Evolutionary conservation across 108 stramenopile genomes (phyloP).

Genomic region (Cylindrotheca closterium): DNA sequence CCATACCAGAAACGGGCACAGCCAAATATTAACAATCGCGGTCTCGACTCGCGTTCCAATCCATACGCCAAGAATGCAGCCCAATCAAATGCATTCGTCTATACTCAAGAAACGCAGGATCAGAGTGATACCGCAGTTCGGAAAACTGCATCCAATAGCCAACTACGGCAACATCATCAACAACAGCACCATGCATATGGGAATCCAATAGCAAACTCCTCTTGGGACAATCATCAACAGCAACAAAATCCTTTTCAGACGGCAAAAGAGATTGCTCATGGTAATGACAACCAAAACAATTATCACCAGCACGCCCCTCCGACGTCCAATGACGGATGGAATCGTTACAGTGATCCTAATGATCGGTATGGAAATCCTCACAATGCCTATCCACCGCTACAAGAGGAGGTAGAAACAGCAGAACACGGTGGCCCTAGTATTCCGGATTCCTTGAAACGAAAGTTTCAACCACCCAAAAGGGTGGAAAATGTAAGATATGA

Average conservation of each 20-base stretch:
- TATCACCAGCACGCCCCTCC: too few relatives aligned
- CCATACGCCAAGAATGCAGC: too few relatives aligned
- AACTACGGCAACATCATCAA: too few relatives aligned
- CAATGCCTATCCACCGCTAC: slow-evolving; percentile 12
- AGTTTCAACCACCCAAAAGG: slow-evolving; percentile 76
- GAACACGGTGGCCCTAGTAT: slow-evolving; percentile 42
- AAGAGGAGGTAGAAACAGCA: slow-evolving; percentile 2
- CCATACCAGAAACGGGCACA: too few relatives aligned
- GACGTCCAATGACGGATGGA: slow-evolving; percentile 12
- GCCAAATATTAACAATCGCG: too few relatives aligned
- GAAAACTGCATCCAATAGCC: too few relatives aligned
- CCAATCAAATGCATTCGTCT: too few relatives aligned
- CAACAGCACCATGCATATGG: too few relatives aligned
- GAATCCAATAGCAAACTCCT: too few relatives aligned
- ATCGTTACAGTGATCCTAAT: slow-evolving; percentile 6
- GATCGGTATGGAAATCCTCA: slow-evolving; percentile 5
- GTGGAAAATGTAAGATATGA: slow-evolving; percentile 13
- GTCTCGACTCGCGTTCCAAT: too few relatives aligned
- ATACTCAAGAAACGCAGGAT: too few relatives aligned
- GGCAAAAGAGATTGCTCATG: slow-evolving; percentile 46
- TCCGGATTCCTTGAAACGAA: slow-evolving; percentile 73
- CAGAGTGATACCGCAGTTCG: too few relatives aligned
- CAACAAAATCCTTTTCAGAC: slow-evolving; percentile 72
- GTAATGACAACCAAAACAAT: slow-evolving; percentile 12
- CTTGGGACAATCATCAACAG: slow-evolving; percentile 28